These are phyloP conservation scores for Tricladium varicosporioides DNA, from an alignment of 2,329 filamentous ascomycete species.

Conservation along the genomic window DNA sequence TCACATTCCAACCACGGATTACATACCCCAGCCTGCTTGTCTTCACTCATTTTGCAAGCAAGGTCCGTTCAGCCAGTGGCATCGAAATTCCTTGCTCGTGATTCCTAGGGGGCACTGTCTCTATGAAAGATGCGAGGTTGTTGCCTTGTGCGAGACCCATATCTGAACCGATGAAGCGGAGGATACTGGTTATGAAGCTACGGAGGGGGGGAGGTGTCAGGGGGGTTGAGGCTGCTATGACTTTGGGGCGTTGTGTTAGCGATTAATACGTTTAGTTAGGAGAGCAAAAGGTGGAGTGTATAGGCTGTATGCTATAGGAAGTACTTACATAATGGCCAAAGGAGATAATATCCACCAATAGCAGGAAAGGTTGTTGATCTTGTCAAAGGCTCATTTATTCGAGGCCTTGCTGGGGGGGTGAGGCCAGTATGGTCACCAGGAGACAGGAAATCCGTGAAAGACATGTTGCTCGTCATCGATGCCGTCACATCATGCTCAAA, in stretches of 20 bases:
- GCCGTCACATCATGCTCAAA: neutral
- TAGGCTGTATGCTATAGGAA: neutral
- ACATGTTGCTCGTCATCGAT: neutral
- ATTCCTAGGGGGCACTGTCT: neutral
- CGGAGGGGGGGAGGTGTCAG: neutral
- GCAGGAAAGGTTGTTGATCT: neutral
- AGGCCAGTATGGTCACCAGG: neutral
- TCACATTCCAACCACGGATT: too few species aligned
- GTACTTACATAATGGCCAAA: slow-evolving; percentile 20
- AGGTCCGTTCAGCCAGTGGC: neutral
- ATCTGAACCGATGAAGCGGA: slow-evolving; percentile 51
- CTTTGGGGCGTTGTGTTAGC: neutral
- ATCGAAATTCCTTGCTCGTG: neutral
- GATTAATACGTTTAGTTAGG: neutral
- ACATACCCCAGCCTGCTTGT: too few species aligned
- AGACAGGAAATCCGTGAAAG: neutral
- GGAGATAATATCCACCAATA: slow-evolving; percentile 18
- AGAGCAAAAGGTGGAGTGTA: neutral
- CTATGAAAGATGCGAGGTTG: slow-evolving; percentile 40
- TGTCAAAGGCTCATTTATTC: neutral
- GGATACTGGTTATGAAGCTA: slow-evolving; percentile 26
- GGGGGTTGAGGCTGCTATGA: slow-evolving; percentile 11
- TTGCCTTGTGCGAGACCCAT: slow-evolving; percentile 56
- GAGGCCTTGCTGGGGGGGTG: neutral
- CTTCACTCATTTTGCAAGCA: too few species aligned